These are phyloP conservation scores for Acanthamoeba castellanii DNA, from an alignment of 208 protist genomes.

Conservation along the genomic window DNA sequence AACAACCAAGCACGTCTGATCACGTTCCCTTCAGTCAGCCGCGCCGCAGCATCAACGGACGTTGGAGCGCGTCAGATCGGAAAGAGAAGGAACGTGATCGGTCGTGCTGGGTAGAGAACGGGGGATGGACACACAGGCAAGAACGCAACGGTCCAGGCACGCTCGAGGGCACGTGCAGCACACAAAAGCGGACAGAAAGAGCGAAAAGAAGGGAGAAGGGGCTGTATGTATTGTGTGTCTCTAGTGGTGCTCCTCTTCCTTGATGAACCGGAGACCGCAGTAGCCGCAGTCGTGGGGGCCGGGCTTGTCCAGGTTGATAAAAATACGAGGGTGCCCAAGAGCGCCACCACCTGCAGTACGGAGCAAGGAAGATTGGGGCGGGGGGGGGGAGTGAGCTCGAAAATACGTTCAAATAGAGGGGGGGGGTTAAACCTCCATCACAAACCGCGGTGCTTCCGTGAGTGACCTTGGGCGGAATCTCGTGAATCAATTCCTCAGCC, in stretches of 20 bases:
- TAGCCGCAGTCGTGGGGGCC: constrained; percentile 44
- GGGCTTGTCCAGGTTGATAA: constrained; percentile 73
- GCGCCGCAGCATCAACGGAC: too few relatives aligned
- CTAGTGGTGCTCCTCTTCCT: constrained; percentile 8
- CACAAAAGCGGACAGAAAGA: too few relatives aligned
- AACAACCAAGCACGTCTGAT: too few relatives aligned
- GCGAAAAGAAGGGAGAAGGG: too few relatives aligned
- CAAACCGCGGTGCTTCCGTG: constrained; percentile 15
- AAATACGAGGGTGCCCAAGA: constrained; percentile 56
- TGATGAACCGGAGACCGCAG: constrained; percentile 53
- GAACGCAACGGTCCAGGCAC: too few relatives aligned
- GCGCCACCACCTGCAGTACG: background rate
- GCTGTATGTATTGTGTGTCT: background rate
- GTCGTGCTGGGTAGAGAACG: too few relatives aligned
- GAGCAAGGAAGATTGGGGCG: background rate
- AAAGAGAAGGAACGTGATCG: too few relatives aligned
- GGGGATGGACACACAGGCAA: too few relatives aligned
- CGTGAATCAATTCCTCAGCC: constrained; percentile 59
- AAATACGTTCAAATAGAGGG: background rate
- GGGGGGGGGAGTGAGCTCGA: background rate
- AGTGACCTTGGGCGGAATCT: constrained; percentile 22
- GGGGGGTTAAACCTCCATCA: constrained; percentile 57
- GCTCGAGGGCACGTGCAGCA: too few relatives aligned
- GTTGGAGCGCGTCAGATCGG: too few relatives aligned
- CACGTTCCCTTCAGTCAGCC: too few relatives aligned